Conservation (phyloP, 2,329 filamentous ascomycete genomes). For the Pseudogymnoascus sp. region DNA sequence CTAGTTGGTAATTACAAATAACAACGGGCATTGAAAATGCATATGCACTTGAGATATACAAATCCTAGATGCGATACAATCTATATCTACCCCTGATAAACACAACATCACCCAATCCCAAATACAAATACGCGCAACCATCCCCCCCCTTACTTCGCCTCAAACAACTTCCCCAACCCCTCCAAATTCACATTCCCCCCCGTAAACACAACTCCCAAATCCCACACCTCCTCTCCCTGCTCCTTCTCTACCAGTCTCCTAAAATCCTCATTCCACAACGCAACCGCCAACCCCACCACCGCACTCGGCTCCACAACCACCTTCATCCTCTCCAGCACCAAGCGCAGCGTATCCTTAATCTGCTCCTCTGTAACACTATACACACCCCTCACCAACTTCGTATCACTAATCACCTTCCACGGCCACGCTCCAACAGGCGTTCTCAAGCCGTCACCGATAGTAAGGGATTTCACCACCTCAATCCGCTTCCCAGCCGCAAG, state of each 20-base stretch:
- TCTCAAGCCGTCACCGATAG: conserved; percentile 80
- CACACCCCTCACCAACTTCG: conserved; percentile 59
- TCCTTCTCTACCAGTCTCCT: conserved; percentile 59
- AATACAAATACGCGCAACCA: not conserved
- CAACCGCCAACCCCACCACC: conserved; percentile 74
- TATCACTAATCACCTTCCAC: conserved; percentile 68
- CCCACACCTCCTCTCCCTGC: conserved; percentile 66
- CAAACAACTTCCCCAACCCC: conserved; percentile 43
- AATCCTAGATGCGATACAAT: not conserved
- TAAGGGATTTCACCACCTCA: conserved; percentile 61
- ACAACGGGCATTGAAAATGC: not conserved
- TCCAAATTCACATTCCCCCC: conserved; percentile 53
- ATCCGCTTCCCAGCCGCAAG: conserved; percentile 57
- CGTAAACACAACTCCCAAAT: conserved; percentile 51
- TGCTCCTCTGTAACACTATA: conserved; percentile 71
- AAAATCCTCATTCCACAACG: conserved; percentile 80
- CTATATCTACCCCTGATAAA: not conserved
- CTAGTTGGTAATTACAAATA: not conserved
- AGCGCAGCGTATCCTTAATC: conserved; percentile 65
- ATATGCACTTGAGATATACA: not conserved
- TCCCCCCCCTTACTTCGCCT: not conserved
- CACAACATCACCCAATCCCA: not conserved
- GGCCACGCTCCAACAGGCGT: conserved; percentile 71
- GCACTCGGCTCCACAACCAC: conserved; percentile 82
- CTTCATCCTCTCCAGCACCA: conserved; percentile 85